Conservation (phyloP, 192 early-diverging fungal species). For the Paraglomus brasilianum region DNA sequence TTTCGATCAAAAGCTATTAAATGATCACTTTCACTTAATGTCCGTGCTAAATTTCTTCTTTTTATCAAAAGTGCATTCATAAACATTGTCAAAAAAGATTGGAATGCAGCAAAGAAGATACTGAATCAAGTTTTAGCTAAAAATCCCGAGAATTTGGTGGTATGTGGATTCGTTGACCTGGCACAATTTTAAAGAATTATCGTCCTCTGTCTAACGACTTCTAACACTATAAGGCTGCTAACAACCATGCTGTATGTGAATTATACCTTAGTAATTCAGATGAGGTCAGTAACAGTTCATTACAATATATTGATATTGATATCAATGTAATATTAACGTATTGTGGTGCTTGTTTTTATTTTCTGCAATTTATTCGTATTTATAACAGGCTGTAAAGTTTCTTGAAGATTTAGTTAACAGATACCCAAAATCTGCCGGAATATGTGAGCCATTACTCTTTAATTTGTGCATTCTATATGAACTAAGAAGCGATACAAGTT, state of each 20-base stretch:
- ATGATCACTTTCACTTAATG: background rate
- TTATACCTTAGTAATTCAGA: constrained; percentile 48
- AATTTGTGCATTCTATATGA: constrained; percentile 58
- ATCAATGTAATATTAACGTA: too few species aligned
- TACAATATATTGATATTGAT: background rate
- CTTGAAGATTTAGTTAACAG: constrained; percentile 42
- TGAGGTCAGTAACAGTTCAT: constrained; percentile 7
- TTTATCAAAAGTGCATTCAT: constrained; percentile 37
- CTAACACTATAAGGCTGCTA: constrained; percentile 37
- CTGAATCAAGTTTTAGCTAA: constrained; percentile 41
- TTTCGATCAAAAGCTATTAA: background rate
- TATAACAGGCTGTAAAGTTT: constrained; percentile 39
- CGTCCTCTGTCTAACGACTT: background rate
- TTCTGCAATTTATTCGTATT: background rate
- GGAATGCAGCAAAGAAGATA: constrained; percentile 39
- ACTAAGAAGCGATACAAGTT: constrained; percentile 43
- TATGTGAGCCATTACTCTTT: constrained; percentile 46
- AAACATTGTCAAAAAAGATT: constrained; percentile 43
- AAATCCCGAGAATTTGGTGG: constrained; percentile 49
- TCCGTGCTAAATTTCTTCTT: background rate
- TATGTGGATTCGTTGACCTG: constrained; percentile 21
- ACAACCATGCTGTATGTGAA: constrained; percentile 51
- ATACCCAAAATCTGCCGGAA: constrained; percentile 45
- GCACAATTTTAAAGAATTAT: background rate
- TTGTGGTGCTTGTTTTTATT: background rate